phyloP scores from a whole-genome alignment of 768 basidiomycete species.

The Phlebiopsis gigantea region DNA sequence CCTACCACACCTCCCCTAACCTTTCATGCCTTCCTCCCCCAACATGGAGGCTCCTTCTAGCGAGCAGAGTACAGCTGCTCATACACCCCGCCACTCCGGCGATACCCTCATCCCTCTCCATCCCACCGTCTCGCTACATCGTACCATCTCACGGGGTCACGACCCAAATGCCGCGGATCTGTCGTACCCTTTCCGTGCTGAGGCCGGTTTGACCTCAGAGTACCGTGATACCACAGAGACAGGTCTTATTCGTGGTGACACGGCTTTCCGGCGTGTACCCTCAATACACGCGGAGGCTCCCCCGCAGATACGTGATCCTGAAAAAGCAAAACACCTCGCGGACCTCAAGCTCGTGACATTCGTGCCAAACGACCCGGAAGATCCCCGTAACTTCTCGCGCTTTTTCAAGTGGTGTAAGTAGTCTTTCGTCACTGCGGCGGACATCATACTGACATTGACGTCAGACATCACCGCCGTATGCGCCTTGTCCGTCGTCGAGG shows the following conservation, averaged over 20 bases:
- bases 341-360: conserved; percentile 33
- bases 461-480: conserved; percentile 27
- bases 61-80: conserved; percentile 1
- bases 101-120: not conserved
- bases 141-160: conserved; percentile 10
- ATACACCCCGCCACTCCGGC: not conserved
- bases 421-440: not conserved
- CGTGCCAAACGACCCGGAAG: conserved; percentile 32
- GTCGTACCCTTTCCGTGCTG: conserved; percentile 24
- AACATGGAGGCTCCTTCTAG: conserved; percentile 6
- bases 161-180: conserved; percentile 21
- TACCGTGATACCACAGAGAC: conserved; percentile 26
- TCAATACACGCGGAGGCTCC: conserved; percentile 20
- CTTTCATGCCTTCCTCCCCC: not conserved
- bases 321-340: conserved; percentile 29
- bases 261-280: conserved; percentile 26
- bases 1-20: not conserved
- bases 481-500: conserved; percentile 29
- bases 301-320: conserved; percentile 25
- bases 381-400: conserved; percentile 33
- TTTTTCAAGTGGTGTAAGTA: conserved; percentile 30
- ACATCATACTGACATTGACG: not conserved
- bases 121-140: too few relatives aligned
- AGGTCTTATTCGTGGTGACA: conserved; percentile 25
- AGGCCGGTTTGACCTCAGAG: conserved; percentile 29